These are phyloP conservation scores for Parathielavia appendiculata DNA, from an alignment of 495 filamentous ascomycete species.

Conservation along the genomic window DNA sequence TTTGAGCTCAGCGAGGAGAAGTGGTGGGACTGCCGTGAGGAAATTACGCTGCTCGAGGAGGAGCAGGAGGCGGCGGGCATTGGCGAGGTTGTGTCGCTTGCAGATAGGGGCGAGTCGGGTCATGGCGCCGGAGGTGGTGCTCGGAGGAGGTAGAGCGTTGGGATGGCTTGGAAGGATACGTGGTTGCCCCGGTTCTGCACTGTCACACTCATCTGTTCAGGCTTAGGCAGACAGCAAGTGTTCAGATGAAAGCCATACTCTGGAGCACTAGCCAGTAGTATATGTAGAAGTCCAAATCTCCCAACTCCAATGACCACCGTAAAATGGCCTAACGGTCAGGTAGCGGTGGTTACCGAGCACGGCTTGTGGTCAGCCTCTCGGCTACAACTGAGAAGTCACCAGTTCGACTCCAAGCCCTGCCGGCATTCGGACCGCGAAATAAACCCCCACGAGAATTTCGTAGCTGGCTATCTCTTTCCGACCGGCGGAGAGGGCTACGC, in stretches of 20 bases:
- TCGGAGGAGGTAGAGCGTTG: slow-evolving; percentile 30
- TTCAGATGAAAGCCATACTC: neutral
- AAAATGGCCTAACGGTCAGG: neutral
- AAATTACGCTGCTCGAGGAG: slow-evolving; percentile 87
- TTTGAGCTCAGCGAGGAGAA: slow-evolving; percentile 89
- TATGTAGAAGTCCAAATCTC: neutral
- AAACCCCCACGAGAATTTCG: neutral
- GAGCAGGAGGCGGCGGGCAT: slow-evolving; percentile 95
- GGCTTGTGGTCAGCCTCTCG: neutral
- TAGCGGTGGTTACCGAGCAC: neutral
- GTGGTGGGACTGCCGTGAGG: slow-evolving; percentile 98
- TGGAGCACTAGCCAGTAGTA: neutral
- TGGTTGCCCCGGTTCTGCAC: neutral
- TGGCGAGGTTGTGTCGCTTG: slow-evolving; percentile 85
- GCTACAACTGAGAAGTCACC: neutral
- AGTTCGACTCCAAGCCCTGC: neutral
- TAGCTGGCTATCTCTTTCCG: neutral
- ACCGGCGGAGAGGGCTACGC: neutral
- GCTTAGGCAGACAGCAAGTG: neutral
- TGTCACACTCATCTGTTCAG: no score
- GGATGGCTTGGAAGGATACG: neutral
- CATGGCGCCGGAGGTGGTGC: slow-evolving; percentile 52
- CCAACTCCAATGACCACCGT: neutral
- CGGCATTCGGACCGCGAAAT: neutral
- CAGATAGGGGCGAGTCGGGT: slow-evolving; percentile 55